These are phyloP conservation scores for Cladophialophora yegresii DNA, from an alignment of 2,329 filamentous ascomycete species.

Conservation along the genomic window DNA sequence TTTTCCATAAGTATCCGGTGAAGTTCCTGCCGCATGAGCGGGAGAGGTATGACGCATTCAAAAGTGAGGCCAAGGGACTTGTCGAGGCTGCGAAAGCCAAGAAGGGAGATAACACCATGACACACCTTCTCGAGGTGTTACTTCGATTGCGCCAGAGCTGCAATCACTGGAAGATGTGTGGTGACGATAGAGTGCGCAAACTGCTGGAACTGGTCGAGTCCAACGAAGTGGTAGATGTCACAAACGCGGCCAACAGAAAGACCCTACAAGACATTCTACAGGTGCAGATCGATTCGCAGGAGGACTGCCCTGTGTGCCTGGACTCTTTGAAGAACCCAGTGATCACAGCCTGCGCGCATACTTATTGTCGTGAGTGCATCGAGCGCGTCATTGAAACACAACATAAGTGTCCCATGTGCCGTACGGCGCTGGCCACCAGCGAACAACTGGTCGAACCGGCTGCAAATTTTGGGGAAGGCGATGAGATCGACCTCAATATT, in stretches of 20 bases:
- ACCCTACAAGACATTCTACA: conserved; percentile 75
- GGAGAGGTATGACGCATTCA: conserved; percentile 67
- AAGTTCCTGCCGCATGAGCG: conserved; percentile 72
- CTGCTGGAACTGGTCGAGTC: conserved; percentile 69
- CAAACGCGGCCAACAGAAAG: conserved; percentile 65
- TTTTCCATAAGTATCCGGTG: conserved; percentile 75
- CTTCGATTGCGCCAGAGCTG: conserved; percentile 82
- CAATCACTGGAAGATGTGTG: conserved; percentile 82
- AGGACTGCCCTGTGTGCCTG: conserved; percentile 81
- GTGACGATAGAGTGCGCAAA: conserved; percentile 68
- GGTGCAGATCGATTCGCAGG: conserved; percentile 74
- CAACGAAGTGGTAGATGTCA: conserved; percentile 68
- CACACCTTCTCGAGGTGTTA: conserved; percentile 75
- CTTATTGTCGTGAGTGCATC: conserved; percentile 75
- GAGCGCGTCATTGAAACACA: conserved; percentile 71
- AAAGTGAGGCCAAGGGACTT: conserved; percentile 71
- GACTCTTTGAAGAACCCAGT: conserved; percentile 71
- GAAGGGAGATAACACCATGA: conserved; percentile 61
- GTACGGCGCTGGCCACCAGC: conserved; percentile 62
- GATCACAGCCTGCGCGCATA: conserved; percentile 82
- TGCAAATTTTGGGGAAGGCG: conserved; percentile 55
- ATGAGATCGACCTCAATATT: conserved; percentile 53
- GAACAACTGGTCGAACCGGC: conserved; percentile 68
- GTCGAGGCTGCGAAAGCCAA: conserved; percentile 46
- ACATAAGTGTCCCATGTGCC: conserved; percentile 82